Conservation (phyloP, 164 flowering plant species). For the Sedum album region DNA sequence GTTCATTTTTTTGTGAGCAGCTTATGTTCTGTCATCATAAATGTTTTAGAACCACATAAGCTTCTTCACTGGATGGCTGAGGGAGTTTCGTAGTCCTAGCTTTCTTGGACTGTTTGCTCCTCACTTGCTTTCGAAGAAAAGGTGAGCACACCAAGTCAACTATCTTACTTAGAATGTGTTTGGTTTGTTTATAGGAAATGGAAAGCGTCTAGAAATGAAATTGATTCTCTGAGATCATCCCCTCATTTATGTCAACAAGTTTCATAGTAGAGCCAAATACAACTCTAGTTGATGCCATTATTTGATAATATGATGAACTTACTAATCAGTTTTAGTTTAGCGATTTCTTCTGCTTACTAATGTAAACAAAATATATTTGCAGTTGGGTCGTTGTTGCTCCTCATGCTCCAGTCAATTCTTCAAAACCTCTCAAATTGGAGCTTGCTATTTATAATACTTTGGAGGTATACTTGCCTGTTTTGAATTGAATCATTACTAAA, state of each 20-base stretch:
- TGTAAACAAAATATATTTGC: no score
- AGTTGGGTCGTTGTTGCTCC: slow-evolving; percentile 21
- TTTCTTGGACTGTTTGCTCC: slow-evolving; percentile 72
- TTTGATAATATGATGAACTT: neutral
- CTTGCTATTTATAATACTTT: slow-evolving; percentile 59
- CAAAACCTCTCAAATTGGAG: slow-evolving; percentile 67
- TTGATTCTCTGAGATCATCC: neutral
- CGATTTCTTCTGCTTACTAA: no score
- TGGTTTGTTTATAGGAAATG: neutral
- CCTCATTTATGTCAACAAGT: neutral
- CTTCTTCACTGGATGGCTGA: slow-evolving; percentile 87
- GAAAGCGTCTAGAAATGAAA: neutral
- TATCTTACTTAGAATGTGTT: neutral
- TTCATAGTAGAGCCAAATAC: neutral
- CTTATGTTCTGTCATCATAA: neutral
- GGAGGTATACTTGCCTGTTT: slow-evolving; percentile 42
- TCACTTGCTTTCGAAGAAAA: slow-evolving; percentile 68
- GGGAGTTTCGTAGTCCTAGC: slow-evolving; percentile 76
- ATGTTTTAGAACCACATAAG: slow-evolving; percentile 58
- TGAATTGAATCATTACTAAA: neutral
- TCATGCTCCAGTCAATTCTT: slow-evolving; percentile 46
- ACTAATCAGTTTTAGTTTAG: no score
- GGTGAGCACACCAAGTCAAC: slow-evolving; percentile 37
- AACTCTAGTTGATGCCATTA: neutral
- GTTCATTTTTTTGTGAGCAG: neutral